A percentile compares a stretch with the other conserved stretches of the same genome.
phyloP scores from a whole-genome alignment of 176 grass and related monocot species.

The Echinochloa phyllopogon region DNA sequence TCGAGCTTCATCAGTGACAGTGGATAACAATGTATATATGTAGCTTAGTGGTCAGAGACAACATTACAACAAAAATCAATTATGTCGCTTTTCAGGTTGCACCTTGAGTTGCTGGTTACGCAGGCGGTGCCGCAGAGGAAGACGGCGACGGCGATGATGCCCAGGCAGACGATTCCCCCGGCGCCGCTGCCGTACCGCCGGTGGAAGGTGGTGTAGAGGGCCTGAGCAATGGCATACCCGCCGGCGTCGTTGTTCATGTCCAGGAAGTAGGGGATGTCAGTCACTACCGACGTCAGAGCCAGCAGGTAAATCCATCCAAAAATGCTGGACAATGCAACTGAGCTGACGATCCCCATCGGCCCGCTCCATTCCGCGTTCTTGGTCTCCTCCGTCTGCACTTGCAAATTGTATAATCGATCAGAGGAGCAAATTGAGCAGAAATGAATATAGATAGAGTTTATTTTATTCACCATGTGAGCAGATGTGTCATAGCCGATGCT shows the following conservation, averaged over 20 bases:
- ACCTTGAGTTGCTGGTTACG: constrained; percentile 80
- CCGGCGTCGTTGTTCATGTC: constrained; percentile 56
- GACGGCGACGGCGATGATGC: constrained; percentile 46
- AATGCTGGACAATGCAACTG: constrained; percentile 50
- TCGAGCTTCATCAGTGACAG: too few species aligned
- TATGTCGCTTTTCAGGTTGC: too few species aligned
- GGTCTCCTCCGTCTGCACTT: constrained; percentile 63
- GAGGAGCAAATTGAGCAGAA: neutral
- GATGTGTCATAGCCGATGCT: constrained; percentile 63
- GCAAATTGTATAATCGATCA: neutral
- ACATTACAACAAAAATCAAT: too few species aligned
- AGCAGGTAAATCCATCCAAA: constrained; percentile 67
- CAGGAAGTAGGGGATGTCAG: constrained; percentile 60
- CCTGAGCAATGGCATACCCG: constrained; percentile 68
- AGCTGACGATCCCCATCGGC: constrained; percentile 60
- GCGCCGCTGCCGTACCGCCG: constrained; percentile 53
- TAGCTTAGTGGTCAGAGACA: too few species aligned
- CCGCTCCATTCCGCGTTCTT: constrained; percentile 68
- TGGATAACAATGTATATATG: too few species aligned
- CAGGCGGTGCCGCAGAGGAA: constrained; percentile 60
- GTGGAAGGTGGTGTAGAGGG: constrained; percentile 57
- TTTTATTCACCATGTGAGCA: constrained; percentile 64
- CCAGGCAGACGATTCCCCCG: constrained; percentile 59
- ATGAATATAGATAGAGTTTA: neutral
- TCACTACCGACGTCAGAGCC: constrained; percentile 51